These are phyloP conservation scores for Lactarius pseudohatsudake DNA, from an alignment of 768 basidiomycete species.

Conservation along the genomic window DNA sequence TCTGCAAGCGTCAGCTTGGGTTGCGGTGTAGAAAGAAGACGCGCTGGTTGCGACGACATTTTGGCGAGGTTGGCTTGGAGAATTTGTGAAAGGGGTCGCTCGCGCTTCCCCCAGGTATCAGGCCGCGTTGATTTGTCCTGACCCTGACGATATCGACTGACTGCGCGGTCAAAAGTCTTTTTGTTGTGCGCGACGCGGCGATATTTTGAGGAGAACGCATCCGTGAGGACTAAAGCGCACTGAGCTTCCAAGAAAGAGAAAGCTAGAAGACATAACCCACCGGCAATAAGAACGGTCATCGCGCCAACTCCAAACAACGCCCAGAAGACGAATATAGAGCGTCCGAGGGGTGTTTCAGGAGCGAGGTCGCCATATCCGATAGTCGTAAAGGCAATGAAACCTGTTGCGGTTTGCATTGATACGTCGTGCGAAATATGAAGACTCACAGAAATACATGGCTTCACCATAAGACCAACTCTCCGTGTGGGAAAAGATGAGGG, in stretches of 20 bases:
- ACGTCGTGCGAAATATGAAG: background rate
- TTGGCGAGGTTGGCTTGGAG: conserved; percentile 14
- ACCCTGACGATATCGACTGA: conserved; percentile 23
- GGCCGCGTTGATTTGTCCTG: background rate
- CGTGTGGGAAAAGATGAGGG: conserved; percentile 64
- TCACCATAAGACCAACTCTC: conserved; percentile 66
- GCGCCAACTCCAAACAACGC: conserved; percentile 73
- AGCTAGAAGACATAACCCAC: conserved; percentile 39
- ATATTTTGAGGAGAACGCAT: conserved; percentile 66
- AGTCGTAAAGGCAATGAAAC: conserved; percentile 71
- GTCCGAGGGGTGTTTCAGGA: conserved; percentile 65
- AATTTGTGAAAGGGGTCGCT: background rate
- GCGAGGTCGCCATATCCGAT: conserved; percentile 73
- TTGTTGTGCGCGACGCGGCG: conserved; percentile 16
- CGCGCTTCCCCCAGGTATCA: too few relatives aligned
- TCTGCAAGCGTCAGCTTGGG: conserved; percentile 9
- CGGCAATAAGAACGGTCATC: conserved; percentile 72
- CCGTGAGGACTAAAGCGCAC: conserved; percentile 52
- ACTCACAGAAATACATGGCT: conserved; percentile 72
- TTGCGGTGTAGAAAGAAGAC: background rate
- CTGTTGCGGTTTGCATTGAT: conserved; percentile 36
- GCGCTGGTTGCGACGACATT: conserved; percentile 2
- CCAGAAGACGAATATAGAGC: conserved; percentile 78
- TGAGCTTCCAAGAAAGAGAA: background rate
- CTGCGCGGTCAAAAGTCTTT: conserved; percentile 26